Evolutionary conservation across 2,329 filamentous ascomycete genomes (phyloP), one percentile per base, ranked within the genome.

Genomic region (Curvularia lunata): DNA sequence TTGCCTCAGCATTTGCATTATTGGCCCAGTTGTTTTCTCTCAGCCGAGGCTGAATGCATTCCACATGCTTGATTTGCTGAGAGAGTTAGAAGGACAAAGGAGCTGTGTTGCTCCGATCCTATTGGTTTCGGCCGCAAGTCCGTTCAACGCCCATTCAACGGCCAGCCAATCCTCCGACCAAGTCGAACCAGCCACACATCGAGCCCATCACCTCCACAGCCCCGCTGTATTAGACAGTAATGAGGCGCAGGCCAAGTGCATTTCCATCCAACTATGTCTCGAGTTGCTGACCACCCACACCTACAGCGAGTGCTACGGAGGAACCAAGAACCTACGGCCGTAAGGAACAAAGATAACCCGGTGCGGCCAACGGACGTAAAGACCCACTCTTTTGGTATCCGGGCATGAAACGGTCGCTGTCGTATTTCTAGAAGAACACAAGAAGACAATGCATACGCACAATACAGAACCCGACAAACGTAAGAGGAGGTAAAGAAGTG

Each of bases 71-170:
- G 10, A 48, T 48, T 18, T 23, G n/a, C 30, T 8, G 30, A 7
- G 2, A 13, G 13, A 27, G 28, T 4, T 4, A 19, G 9, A 5
- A n/a, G 25, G 12, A 7, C 28, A 21, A 32, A 23, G 12, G 30
- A 9, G n/a, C 12, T 38, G 37, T n/a, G 16, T 21, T 42, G 34
- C 21, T 47, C 42, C 50, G 42, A 38, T 28, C 3, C 52, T 21
- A 27, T 42, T 43, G 8, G 21, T 43, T 42, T 37, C 52, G 52
- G 52, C 52, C 52, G 45, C 19, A 54, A 54, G 37, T 21, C 16
- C n/a, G 6, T 9, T 8, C 21, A 30, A 30, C 10, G 7, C 28
- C 28, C 28, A 12, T 30, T 2, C 10, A 52, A 16, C 28, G 23
- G 19, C 10, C 38, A n/a, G 37, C 21, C 49, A 19, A 13, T 32